Evolutionary conservation across 2,329 filamentous ascomycete species (phyloP).

Genomic region (Colletotrichum coccodes): DNA sequence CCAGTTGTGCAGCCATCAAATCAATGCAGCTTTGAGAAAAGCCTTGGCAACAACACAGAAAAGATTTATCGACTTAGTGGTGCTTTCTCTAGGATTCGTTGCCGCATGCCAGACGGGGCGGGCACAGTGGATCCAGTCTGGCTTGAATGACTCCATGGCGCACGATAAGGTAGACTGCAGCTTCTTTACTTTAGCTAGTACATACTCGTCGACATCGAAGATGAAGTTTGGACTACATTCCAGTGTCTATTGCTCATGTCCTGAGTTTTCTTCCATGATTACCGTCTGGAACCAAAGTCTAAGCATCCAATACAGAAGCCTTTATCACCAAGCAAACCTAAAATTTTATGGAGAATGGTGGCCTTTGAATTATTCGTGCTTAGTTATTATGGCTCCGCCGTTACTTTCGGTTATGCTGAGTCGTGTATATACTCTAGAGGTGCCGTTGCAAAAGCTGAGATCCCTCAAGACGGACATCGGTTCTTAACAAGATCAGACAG

Average conservation of each 20-base stretch:
- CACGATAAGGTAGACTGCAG: not conserved
- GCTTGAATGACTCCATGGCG: not conserved
- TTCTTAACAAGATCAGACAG: too few relatives aligned
- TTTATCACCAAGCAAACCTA: too few relatives aligned
- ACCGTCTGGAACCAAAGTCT: too few relatives aligned
- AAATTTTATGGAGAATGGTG: too few relatives aligned
- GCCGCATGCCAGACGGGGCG: conserved; percentile 11
- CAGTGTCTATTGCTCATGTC: conserved; percentile 28
- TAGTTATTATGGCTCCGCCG: too few relatives aligned
- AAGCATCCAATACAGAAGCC: too few relatives aligned
- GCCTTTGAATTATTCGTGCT: too few relatives aligned
- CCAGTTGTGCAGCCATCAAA: conserved; percentile 5
- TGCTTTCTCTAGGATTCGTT: conserved; percentile 10
- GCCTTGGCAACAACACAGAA: not conserved
- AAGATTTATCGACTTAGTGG: conserved; percentile 9
- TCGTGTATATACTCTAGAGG: too few relatives aligned
- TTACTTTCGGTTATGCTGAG: too few relatives aligned
- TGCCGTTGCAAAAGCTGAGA: too few relatives aligned
- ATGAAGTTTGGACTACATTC: conserved; percentile 11
- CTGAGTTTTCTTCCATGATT: too few relatives aligned
- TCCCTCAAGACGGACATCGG: too few relatives aligned
- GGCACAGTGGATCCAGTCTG: conserved; percentile 1
- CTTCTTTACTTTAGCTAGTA: conserved; percentile 15
- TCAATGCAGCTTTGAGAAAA: conserved; percentile 1
- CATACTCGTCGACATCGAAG: conserved; percentile 10